Evolutionary conservation across 306 rosid species (phyloP).

Genomic region (Cucurbita maxima): DNA sequence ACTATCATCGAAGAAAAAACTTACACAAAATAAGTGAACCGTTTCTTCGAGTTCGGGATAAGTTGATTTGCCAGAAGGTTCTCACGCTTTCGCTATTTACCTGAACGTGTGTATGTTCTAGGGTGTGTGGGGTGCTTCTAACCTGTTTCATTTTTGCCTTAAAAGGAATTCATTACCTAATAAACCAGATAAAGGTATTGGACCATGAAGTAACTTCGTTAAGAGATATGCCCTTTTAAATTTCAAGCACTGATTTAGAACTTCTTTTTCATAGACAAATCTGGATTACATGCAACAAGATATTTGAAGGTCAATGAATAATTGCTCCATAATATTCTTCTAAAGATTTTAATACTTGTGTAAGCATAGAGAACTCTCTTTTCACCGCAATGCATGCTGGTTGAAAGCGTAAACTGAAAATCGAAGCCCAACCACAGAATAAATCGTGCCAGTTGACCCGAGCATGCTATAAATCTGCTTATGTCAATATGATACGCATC

Average conservation of each 20-base stretch:
- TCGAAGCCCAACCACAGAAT: not conserved
- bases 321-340: not conserved
- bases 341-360: not conserved
- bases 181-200: not conserved
- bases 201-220: not conserved
- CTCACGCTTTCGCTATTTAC: not conserved
- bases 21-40: not conserved
- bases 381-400: not conserved
- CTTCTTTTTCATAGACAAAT: not conserved
- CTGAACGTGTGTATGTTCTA: not conserved
- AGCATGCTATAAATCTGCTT: not conserved
- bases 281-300: not conserved
- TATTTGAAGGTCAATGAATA: not conserved
- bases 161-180: not conserved
- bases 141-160: not conserved
- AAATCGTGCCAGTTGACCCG: not conserved
- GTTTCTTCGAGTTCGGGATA: not conserved
- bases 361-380: not conserved
- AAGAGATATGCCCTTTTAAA: not conserved
- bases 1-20: not conserved
- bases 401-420: not conserved
- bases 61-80: not conserved
- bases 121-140: not conserved
- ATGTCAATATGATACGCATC: not conserved
- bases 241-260: not conserved